These are phyloP conservation scores for Ceratocystis smalleyi DNA, from an alignment of 2,329 filamentous ascomycete species.

Conservation along the genomic window DNA sequence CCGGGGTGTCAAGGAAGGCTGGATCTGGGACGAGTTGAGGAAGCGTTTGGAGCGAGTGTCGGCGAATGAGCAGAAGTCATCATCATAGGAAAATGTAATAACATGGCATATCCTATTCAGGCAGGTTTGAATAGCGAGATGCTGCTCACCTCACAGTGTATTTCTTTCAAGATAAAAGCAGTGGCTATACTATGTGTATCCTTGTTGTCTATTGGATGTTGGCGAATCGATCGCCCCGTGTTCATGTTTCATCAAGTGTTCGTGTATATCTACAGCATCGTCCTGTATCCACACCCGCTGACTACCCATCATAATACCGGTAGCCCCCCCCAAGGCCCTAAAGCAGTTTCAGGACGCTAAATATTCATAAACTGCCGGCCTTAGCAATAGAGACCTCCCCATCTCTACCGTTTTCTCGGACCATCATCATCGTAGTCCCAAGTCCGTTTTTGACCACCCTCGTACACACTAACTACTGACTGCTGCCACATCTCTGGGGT, in stretches of 20 bases:
- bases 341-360: background rate
- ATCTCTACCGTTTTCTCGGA: conserved; percentile 20
- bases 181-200: background rate
- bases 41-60: conserved; percentile 21
- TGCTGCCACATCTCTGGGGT: conserved; percentile 62
- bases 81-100: background rate
- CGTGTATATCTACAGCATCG: background rate
- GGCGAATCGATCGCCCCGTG: background rate
- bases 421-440: conserved; percentile 40
- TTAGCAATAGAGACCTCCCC: background rate
- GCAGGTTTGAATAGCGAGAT: too few species aligned
- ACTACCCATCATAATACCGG: background rate
- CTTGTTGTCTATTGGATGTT: background rate
- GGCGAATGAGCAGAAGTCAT: conserved; percentile 7
- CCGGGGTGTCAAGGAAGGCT: conserved; percentile 21
- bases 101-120: too few species aligned
- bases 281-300: background rate
- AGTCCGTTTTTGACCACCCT: conserved; percentile 45
- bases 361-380: background rate
- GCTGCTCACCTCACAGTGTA: too few species aligned
- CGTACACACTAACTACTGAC: conserved; percentile 53
- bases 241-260: background rate
- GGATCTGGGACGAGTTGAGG: conserved; percentile 29
- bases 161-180: too few species aligned
- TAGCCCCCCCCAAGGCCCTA: background rate